phyloP scores from a whole-genome alignment of 2,329 filamentous ascomycete species.

The Colletotrichum filicis region DNA sequence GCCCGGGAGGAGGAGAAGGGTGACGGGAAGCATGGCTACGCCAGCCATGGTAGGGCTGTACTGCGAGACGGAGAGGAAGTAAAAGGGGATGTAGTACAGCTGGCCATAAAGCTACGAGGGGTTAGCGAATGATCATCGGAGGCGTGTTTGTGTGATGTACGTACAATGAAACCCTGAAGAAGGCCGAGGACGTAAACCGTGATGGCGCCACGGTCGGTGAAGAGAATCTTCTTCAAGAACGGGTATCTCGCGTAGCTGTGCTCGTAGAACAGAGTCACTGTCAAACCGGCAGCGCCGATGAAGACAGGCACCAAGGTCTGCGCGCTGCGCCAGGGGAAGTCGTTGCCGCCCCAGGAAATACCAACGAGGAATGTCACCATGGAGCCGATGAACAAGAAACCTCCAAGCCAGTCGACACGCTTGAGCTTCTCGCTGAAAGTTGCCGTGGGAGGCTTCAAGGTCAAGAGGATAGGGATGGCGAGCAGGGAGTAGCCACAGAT shows the following conservation, averaged over 20 bases:
- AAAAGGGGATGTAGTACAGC: conserved; percentile 50
- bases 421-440: conserved; percentile 46
- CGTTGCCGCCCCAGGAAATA: conserved; percentile 58
- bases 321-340: conserved; percentile 53
- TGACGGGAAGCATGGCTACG: conserved; percentile 47
- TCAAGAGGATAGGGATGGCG: conserved; percentile 53
- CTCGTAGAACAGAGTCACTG: conserved; percentile 51
- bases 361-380: conserved; percentile 57
- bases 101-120: conserved; percentile 41
- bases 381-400: conserved; percentile 54
- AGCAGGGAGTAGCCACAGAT: conserved; percentile 53
- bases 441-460: conserved; percentile 47
- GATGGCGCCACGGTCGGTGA: conserved; percentile 42
- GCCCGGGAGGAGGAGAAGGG: conserved; percentile 43
- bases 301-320: conserved; percentile 55
- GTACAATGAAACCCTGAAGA: conserved; percentile 47
- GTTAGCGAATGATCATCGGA: not conserved
- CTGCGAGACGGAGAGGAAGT: conserved; percentile 48
- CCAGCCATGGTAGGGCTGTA: conserved; percentile 46
- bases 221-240: conserved; percentile 45
- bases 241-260: conserved; percentile 43
- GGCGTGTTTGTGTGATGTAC: conserved; percentile 10
- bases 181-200: conserved; percentile 44
- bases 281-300: conserved; percentile 52
- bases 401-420: conserved; percentile 58